Base-by-base conservation (phyloP, 208 protist genomes). In the Trypanosoma grayi region DNA sequence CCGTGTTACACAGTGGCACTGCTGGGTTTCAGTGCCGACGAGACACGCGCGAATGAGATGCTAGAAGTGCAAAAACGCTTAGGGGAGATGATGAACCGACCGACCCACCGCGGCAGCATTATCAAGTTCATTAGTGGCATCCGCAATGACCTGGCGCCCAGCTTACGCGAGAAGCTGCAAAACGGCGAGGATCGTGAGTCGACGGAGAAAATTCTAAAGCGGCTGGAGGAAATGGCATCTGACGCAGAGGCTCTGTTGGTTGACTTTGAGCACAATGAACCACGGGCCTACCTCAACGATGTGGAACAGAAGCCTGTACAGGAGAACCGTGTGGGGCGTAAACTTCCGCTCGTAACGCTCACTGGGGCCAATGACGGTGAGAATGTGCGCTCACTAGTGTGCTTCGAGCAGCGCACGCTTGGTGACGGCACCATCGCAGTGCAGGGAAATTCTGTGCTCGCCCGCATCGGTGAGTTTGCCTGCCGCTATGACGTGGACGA, bases 1-100 rank as follows among this genome's bases (percentile, higher is more conserved):
- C 85, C 85, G n/a, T 89, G 85, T 70, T 92, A 76, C 63, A 92
- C 85, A 2, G 67, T 92, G 22, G 83, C 85, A 1, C 54, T 92
- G 40, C 75, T 92, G 39, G 74, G 85, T 61, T 83, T 92, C 46
- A 70, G 79, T 62, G 69, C 75, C 48, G 71, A 85, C 47, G 77
- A 87, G 63, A 68, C 66, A 33, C 73, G 78, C 2, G 75, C 75
- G 10, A 80, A 87, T 50, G 58, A 78, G 55, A 92, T 92, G 85
- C 60, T 92, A 44, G 64, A 71, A 50, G 78, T 87, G 47, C 79
- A 90, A 70, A 66, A 72, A 41, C 65, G 74, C n/a, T 62, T 92
- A 28, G 79, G 85, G 6, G 78, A 84, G 59, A 69, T 85, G 39
- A 60, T 60, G 40, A 92, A 92, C 67, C 69, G 82, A 14, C 72